phyloP scores from a whole-genome alignment of 2,329 filamentous ascomycete genomes.

The Penicillium olsonii region DNA sequence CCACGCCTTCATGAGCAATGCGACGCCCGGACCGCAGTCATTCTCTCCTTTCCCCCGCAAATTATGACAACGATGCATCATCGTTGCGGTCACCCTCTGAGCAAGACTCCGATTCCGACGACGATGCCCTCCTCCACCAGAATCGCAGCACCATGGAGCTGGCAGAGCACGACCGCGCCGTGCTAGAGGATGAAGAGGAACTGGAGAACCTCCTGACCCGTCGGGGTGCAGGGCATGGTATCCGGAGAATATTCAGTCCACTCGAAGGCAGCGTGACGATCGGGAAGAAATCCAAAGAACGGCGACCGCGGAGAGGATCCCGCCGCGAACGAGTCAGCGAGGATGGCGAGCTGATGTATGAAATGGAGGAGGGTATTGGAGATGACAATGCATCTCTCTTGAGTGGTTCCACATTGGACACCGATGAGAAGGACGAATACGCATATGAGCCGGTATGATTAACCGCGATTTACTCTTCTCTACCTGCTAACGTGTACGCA shows the following conservation, averaged over 20 bases:
- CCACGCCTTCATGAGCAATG: slow-evolving; percentile 29
- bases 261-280: slow-evolving; percentile 53
- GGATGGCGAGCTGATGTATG: slow-evolving; percentile 78
- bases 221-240: slow-evolving; percentile 36
- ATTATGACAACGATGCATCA: slow-evolving; percentile 69
- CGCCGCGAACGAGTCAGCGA: slow-evolving; percentile 58
- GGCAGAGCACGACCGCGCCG: slow-evolving; percentile 67
- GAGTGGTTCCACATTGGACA: slow-evolving; percentile 60
- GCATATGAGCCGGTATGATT: slow-evolving; percentile 30
- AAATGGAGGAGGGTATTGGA: slow-evolving; percentile 76
- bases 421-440: slow-evolving; percentile 46
- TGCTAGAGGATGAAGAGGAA: slow-evolving; percentile 74
- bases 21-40: slow-evolving; percentile 22
- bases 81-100: slow-evolving; percentile 64
- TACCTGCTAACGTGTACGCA: slow-evolving; percentile 22
- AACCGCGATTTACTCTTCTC: not conserved
- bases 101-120: slow-evolving; percentile 75
- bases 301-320: slow-evolving; percentile 51
- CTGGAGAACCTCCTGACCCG: slow-evolving; percentile 51
- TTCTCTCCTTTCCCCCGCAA: slow-evolving; percentile 63
- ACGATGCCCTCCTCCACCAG: slow-evolving; percentile 67
- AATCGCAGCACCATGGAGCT: slow-evolving; percentile 71
- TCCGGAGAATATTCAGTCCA: slow-evolving; percentile 44
- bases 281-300: slow-evolving; percentile 50
- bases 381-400: slow-evolving; percentile 65